Evolutionary conservation across 768 basidiomycete species (phyloP), one percentile per base, ranked within the genome.

Genomic region (Podaxis sp.): DNA sequence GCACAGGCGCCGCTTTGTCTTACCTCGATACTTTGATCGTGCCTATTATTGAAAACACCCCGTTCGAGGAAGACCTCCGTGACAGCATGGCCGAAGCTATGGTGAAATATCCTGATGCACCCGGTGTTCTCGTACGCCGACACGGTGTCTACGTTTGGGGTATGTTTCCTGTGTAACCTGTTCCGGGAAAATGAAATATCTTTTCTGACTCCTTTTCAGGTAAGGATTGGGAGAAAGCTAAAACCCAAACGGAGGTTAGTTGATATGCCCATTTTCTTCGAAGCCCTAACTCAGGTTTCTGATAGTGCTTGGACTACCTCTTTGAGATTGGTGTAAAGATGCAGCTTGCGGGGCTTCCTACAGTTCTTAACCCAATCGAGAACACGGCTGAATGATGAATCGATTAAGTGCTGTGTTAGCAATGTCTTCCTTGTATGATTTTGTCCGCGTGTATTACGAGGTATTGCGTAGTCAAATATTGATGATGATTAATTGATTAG

Each of bases 1-100:
- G 94, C 11, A 86, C 81, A n/a, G 91, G 90, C 1, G 73, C 76
- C n/a, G 83, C 91, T 0, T 71, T 94, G 65, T 88, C 90, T 1
- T 95, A 93, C 73, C 84, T 93, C 57, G 92, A 96, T 73, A 94
- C 91, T 3, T 82, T 95, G 8, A 86, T 85, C 56, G 77, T 96
- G 2, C 94, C 93, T 0, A 94, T 96, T 69, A 96, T 95, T 63
- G 89, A 93, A 67, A 96, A 95, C 69, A 96, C 94, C 1, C 93
- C 93, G 4, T 82, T 91, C 63, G 94, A 96, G 72, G 93, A 94
- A 72, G 93, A 94, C 71, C 77, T 96, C 61, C 90, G 87, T 64
- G 91, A 91, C 46, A 89, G 91, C 64, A 94, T 96, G 93, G 91
- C 86, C 0, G 86, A 85, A 38, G 93, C 93, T 2, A 94, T 95